Conservation (phyloP, 139 green algal genomes). For the Chlorella ohadii region DNA sequence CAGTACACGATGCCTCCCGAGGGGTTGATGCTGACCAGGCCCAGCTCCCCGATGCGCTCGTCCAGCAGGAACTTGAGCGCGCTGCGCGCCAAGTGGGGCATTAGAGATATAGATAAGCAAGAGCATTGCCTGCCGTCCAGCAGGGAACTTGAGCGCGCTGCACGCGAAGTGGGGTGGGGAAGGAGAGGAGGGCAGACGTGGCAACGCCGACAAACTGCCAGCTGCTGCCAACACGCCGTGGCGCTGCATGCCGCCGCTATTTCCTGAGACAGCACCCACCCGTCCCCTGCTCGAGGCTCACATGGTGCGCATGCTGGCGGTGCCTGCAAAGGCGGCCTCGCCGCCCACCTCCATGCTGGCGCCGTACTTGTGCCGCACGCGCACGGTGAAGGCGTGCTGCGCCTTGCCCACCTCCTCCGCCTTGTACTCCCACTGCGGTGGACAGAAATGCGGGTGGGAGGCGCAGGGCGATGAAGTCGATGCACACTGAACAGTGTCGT, state of each 20-base stretch:
- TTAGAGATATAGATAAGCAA: too few species aligned
- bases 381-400: neutral
- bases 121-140: too few species aligned
- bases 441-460: neutral
- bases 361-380: constrained; percentile 3
- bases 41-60: neutral
- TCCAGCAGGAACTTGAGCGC: neutral
- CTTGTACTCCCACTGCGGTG: constrained; percentile 6
- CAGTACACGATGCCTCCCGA: neutral
- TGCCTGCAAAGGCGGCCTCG: neutral
- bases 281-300: neutral
- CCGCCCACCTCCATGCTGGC: neutral
- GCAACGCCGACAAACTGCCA: too few species aligned
- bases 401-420: neutral
- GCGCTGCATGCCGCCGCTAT: too few species aligned
- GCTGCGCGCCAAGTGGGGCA: neutral
- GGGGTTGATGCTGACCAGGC: constrained; percentile 3
- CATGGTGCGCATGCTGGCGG: neutral
- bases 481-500: too few species aligned
- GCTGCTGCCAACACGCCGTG: too few species aligned
- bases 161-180: too few species aligned
- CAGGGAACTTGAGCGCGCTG: too few species aligned
- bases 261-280: too few species aligned
- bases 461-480: too few species aligned
- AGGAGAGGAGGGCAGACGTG: too few species aligned